Conservation (phyloP, 768 basidiomycete genomes). For the Floccularia luteovirens region DNA sequence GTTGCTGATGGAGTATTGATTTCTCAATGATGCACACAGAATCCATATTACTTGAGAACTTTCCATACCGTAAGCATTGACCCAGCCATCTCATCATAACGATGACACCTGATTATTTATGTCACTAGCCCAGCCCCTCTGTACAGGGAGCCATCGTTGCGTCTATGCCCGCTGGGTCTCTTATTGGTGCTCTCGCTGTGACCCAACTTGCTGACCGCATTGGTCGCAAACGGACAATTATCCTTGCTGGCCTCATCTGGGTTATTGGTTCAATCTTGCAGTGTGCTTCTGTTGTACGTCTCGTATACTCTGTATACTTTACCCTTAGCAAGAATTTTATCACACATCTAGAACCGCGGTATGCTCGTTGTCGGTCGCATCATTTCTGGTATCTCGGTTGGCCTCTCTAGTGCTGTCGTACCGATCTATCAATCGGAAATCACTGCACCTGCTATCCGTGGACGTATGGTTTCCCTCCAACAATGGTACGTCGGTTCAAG, state of each 20-base stretch:
- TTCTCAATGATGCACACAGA: conserved; percentile 21
- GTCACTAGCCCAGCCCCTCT: conserved; percentile 37
- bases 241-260: conserved; percentile 64
- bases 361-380: conserved; percentile 71
- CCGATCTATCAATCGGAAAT: conserved; percentile 75
- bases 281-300: conserved; percentile 40
- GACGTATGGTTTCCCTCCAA: conserved; percentile 68
- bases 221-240: conserved; percentile 61
- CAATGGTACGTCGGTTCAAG: conserved; percentile 40
- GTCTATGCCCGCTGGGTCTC: conserved; percentile 70
- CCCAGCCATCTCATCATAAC: background rate
- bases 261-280: conserved; percentile 69
- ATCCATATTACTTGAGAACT: conserved; percentile 19
- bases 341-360: conserved; percentile 47
- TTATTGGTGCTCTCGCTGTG: conserved; percentile 58
- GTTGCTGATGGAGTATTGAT: background rate
- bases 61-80: conserved; percentile 24
- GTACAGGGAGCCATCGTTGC: conserved; percentile 74
- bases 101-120: background rate
- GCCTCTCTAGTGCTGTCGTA: conserved; percentile 57
- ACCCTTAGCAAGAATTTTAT: conserved; percentile 1
- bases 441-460: conserved; percentile 64
- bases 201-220: conserved; percentile 55
- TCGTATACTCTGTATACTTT: background rate
- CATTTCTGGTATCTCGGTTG: conserved; percentile 62